Evolutionary conservation across 345 rosid genomes (phyloP).

Genomic region (Abelmoschus esculentus): DNA sequence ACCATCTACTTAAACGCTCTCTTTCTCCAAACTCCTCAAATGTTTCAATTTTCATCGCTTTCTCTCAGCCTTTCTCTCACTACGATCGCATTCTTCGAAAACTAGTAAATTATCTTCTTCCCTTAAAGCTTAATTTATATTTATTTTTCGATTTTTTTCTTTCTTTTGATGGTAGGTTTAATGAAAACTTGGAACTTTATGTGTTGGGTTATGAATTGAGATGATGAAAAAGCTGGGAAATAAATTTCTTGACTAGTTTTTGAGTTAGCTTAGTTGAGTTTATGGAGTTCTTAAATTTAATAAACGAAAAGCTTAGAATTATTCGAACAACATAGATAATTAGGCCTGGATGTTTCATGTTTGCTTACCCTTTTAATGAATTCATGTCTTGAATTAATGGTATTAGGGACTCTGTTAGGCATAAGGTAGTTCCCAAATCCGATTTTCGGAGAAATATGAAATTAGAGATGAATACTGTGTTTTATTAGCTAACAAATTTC

Average conservation of each 20-base stretch:
- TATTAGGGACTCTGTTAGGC: not conserved
- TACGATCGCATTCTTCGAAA: constrained; percentile 77
- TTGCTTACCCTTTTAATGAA: not conserved
- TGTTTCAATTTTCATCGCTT: constrained; percentile 57
- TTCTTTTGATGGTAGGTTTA: not conserved
- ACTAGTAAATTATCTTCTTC: constrained; percentile 34
- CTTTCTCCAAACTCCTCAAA: constrained; percentile 43
- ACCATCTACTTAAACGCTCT: constrained; percentile 69
- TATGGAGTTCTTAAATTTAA: not conserved
- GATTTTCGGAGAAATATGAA: not conserved
- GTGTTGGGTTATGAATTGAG: not conserved
- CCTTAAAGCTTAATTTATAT: not conserved
- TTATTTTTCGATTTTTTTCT: not conserved
- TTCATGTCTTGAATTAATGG: not conserved
- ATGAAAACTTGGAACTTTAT: not conserved
- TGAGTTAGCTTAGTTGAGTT: no score
- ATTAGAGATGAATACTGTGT: not conserved
- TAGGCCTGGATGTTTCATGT: not conserved
- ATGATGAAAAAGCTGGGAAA: not conserved
- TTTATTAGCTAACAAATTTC: not conserved
- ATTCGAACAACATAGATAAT: no score
- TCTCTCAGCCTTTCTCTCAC: constrained; percentile 78
- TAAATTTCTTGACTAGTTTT: not conserved
- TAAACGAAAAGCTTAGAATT: no score
- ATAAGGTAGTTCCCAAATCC: not conserved